Base-by-base conservation (phyloP, 306 rosid species). In the Prunus salicina region DNA sequence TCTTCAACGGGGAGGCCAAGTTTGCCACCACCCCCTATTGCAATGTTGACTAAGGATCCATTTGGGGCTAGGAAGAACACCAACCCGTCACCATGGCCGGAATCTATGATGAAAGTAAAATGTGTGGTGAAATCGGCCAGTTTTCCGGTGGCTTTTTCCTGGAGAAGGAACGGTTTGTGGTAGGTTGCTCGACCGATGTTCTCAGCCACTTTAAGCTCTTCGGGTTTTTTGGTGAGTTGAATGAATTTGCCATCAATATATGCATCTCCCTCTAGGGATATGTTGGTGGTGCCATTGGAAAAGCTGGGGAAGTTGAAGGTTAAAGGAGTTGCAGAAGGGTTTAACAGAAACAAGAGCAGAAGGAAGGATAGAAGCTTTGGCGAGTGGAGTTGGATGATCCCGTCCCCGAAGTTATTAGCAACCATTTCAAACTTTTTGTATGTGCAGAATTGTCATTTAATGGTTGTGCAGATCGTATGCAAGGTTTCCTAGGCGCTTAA, bases 121-220 rank as follows among this genome's bases (percentile, higher is more conserved):
- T 72, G 67, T 24, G 85, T 77, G 67, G 70, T 71, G 83, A 87
- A 87, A 25, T 82, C 83, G 13, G 85, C 25, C 64, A 87, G 85
- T 2, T 71, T 75, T 2, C 74, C 18, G 0, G 86, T 69, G 51
- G 68, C 30, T 18, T 79, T 84, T 49, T 81, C 45, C 84, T 86
- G 80, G 25, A 86, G 20, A 2, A 51, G 82, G 72, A 84, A 64
- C 0, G 70, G 70, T 41, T 41, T 8, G 11, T 6, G 8, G 70
- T 38, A 65, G 70, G 70, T 66, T 3, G 70, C 52, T 4, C 52
- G 70, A 20, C 30, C 52, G 0, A 66, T 28, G 28, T 32, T 76
- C 5, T 32, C 34, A 32, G 34, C 67, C 20, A 55, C 50, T 66
- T 10, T n/a, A 1, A 38, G 50, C 24, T 49, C 50, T 64, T 19